phyloP scores from a whole-genome alignment of 1,139 yeast genomes.

The Sugiyamaella paludigena region DNA sequence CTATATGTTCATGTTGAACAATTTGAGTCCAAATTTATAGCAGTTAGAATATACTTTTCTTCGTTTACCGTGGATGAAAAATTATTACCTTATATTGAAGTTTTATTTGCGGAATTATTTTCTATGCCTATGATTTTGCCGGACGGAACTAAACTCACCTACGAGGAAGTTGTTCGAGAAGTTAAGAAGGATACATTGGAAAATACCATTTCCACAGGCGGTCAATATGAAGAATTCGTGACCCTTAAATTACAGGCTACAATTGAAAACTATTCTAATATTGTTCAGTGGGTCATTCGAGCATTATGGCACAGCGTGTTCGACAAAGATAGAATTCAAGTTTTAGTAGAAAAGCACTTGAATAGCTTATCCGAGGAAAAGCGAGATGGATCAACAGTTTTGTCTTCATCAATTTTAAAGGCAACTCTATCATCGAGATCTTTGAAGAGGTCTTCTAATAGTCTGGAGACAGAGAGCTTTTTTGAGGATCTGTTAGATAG shows the following conservation, averaged over 20 bases:
- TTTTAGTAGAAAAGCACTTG: slow-evolving; percentile 69
- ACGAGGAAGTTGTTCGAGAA: slow-evolving; percentile 70
- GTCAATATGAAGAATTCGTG: slow-evolving; percentile 63
- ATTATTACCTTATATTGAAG: slow-evolving; percentile 62
- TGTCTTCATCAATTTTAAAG: slow-evolving; percentile 60
- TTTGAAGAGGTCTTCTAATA: slow-evolving; percentile 64
- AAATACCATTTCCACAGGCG: slow-evolving; percentile 42
- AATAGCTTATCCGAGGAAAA: slow-evolving; percentile 76
- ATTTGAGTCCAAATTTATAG: slow-evolving; percentile 74
- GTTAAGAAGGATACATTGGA: slow-evolving; percentile 69
- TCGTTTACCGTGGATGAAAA: slow-evolving; percentile 57
- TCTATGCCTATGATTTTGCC: slow-evolving; percentile 68
- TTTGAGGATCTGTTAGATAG: slow-evolving; percentile 44
- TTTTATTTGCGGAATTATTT: slow-evolving; percentile 62
- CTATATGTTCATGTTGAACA: slow-evolving; percentile 76
- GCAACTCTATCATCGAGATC: slow-evolving; percentile 57
- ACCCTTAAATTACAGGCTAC: slow-evolving; percentile 62
- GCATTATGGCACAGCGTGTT: slow-evolving; percentile 64
- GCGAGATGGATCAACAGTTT: slow-evolving; percentile 73
- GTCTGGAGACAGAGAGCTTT: slow-evolving; percentile 59
- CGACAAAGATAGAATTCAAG: slow-evolving; percentile 68
- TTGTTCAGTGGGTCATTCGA: slow-evolving; percentile 73
- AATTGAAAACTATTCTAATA: slow-evolving; percentile 58
- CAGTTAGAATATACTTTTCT: slow-evolving; percentile 64
- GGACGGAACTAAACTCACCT: slow-evolving; percentile 58